Percentiles rank a stretch among this genome's conserved stretches.
phyloP scores from a whole-genome alignment of 495 filamentous ascomycete genomes.

The Penicillium coffeae region DNA sequence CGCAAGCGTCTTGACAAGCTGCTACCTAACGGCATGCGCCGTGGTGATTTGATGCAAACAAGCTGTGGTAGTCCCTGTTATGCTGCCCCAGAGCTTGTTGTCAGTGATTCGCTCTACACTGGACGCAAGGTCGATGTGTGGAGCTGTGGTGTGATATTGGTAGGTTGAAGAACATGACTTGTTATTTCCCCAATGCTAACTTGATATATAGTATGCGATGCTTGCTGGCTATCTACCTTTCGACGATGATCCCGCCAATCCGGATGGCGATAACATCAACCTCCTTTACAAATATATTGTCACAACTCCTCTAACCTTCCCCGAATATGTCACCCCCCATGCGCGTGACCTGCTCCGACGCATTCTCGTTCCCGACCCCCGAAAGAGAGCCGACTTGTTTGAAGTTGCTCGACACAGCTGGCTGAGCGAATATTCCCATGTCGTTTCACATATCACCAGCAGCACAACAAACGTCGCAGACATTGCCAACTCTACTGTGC shows the following conservation, averaged over 20 bases:
- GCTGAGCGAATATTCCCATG: slow-evolving; percentile 91
- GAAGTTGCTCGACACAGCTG: slow-evolving; percentile 98
- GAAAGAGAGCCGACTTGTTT: slow-evolving; percentile 93
- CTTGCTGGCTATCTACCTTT: slow-evolving; percentile 98
- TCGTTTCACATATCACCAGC: slow-evolving; percentile 94
- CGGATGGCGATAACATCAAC: slow-evolving; percentile 99
- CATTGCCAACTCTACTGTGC: slow-evolving; percentile 75
- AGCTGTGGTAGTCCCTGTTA: slow-evolving; percentile 72
- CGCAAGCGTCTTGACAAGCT: slow-evolving; percentile 70
- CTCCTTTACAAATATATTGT: slow-evolving; percentile 99
- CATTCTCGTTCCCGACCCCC: slow-evolving; percentile 93
- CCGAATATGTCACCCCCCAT: slow-evolving; percentile 98
- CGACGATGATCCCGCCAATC: slow-evolving; percentile 97
- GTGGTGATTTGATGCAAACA: slow-evolving; percentile 59
- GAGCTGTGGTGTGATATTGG: slow-evolving; percentile 98
- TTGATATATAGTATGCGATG: slow-evolving; percentile 81
- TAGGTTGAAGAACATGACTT: slow-evolving; percentile 32
- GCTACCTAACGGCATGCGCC: slow-evolving; percentile 79
- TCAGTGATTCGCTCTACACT: slow-evolving; percentile 96
- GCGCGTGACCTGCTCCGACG: slow-evolving; percentile 87
- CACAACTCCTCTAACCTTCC: slow-evolving; percentile 93
- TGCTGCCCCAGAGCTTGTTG: slow-evolving; percentile 93
- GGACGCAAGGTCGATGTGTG: slow-evolving; percentile 98
- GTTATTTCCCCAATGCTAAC: slow-evolving; percentile 1
- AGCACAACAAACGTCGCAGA: slow-evolving; percentile 84